Evolutionary conservation across 2,329 filamentous ascomycete species (phyloP).

Genomic region (Mollisia scopiformis): DNA sequence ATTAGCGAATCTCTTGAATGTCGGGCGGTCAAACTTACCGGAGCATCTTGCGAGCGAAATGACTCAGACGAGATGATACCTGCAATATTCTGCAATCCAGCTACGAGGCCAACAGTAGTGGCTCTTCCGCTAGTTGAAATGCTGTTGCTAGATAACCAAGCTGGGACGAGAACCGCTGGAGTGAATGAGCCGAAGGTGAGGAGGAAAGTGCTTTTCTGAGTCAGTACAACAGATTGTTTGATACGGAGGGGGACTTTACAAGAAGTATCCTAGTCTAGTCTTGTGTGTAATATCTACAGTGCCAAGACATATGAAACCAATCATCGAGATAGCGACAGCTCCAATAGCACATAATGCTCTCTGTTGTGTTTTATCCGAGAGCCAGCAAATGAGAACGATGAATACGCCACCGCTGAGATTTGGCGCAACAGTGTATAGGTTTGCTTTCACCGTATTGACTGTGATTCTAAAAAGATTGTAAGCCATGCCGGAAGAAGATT

Average conservation of each 20-base stretch:
- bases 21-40: conserved; percentile 31
- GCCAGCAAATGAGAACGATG: conserved; percentile 70
- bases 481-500: not conserved
- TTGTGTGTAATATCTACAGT: conserved; percentile 67
- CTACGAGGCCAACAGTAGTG: conserved; percentile 8
- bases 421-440: conserved; percentile 78
- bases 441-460: conserved; percentile 56
- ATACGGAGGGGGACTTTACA: conserved; percentile 44
- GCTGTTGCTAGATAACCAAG: conserved; percentile 17
- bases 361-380: conserved; percentile 54
- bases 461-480: not conserved
- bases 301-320: conserved; percentile 78
- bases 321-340: conserved; percentile 72
- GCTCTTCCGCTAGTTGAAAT: conserved; percentile 6
- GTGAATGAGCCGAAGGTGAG: conserved; percentile 18
- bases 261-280: conserved; percentile 48
- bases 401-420: conserved; percentile 74
- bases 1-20: too few species aligned
- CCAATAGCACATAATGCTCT: conserved; percentile 67
- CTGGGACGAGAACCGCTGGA: conserved; percentile 15
- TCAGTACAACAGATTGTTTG: conserved; percentile 41
- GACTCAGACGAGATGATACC: conserved; percentile 69
- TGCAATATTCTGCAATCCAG: conserved; percentile 55
- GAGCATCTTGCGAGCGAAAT: conserved; percentile 65
- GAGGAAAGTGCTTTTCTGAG: conserved; percentile 31